Base-by-base conservation (phyloP, 2,329 filamentous ascomycete species). In the Chrysosporium queenslandicum region DNA sequence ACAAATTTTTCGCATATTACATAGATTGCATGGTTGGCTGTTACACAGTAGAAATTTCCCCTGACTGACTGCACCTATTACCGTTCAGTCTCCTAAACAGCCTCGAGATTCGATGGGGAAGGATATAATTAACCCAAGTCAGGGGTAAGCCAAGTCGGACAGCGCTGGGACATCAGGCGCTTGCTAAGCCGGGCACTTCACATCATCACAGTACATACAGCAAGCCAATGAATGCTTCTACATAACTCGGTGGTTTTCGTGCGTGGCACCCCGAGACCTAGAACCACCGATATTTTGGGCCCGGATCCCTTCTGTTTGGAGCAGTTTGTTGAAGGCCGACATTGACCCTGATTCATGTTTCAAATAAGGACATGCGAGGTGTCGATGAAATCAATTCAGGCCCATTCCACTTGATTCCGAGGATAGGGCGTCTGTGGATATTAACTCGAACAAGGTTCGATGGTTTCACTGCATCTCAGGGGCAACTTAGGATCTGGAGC, bases 141-240 rank as follows among this genome's bases (percentile, higher is more conserved):
- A n/a, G n/a, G n/a, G n/a, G n/a, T n/a, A n/a, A n/a, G n/a, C n/a
- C n/a, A n/a, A n/a, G n/a, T n/a, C n/a, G n/a, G 11, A 21, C 20
- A 25, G 27, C 25, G 20, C 20, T n/a, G 8, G 9, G 36, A 41
- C 7, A 14, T 41, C 20, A 41, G n/a, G 20, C 20, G n/a, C 39
- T 8, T 23, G 12, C 7, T 1, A 34, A 36, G 30, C 30, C 23
- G 20, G 40, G 37, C 6, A 25, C 40, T 43, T 43, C 39, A 36
- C 41, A 46, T 46, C 27, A 20, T 52, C 49, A 52, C 49, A 45
- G 30, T 52, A 34, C 50, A 52, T n/a, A n/a, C n/a, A n/a, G 50
- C 30, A 46, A 21, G 41, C 50, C 50, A 52, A 52, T 51, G 20
- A 21, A n/a, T 40, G 39, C 36, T 16, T 16, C 7, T 41, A 21